Evolutionary conservation across 176 grass and related monocot species (phyloP), one percentile per base, ranked within the genome.

Genomic region (Zizania latifolia): DNA sequence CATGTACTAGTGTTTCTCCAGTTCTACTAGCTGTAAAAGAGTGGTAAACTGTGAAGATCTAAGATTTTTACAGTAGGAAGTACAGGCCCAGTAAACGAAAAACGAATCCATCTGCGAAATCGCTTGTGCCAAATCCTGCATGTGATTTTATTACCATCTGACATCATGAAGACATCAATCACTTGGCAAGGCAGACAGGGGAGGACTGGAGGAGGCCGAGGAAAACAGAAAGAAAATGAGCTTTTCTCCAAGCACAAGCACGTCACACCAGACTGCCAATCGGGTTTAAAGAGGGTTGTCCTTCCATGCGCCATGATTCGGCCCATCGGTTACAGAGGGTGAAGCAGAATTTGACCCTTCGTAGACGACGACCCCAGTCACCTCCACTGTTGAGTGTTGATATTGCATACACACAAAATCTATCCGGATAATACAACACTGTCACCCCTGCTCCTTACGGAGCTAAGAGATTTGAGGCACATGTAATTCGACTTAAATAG

Each of bases 81-180:
- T 74, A 32, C n/a, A 11, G 69, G 69, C 69, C 39, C 50, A 75
- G 11, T 19, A 66, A 80, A 39, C 69, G 69, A 84, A 50, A 34
- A 80, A 11, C 19, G 51, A 58, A 39, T 74, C 68, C 36, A 23
- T 45, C 75, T 58, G 21, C 2, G 39, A 35, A 40, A 31, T 51
- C 32, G 32, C 58, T n/a, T 62, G 78, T 64, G 57, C 46, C 68
- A 67, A 80, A 79, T 74, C 51, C 23, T 67, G 60, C 60, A 79
- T 59, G 59, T 37, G 60, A 56, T 67, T 85, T 85, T 85, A 27
- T 16, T 24, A 19, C 16, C 51, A 26, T 62, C 62, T 62, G 77
- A 81, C 63, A 45, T 68, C 83, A 81, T 62, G 62, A 69, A 76
- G 55, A 23, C 84, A 81, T 62, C 64, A 81, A 81, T 86, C 84